phyloP scores from a whole-genome alignment of 2,329 filamentous ascomycete genomes.

The Atkinsonella hypoxylon region DNA sequence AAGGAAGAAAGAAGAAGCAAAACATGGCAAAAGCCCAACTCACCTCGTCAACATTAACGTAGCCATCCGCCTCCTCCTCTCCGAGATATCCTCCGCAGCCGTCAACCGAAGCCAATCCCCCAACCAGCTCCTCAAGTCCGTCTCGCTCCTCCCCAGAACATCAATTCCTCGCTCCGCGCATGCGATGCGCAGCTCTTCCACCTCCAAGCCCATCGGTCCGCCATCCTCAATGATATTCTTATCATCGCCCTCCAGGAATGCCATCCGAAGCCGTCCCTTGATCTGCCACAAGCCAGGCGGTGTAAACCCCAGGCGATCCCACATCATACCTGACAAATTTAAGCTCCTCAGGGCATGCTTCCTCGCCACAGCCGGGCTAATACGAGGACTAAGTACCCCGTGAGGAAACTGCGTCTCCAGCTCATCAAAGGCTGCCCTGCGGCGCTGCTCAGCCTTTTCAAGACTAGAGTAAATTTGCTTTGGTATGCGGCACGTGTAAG shows the following conservation, averaged over 20 bases:
- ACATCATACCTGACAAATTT: constrained; percentile 32
- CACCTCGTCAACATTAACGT: constrained; percentile 30
- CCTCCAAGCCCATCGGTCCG: constrained; percentile 41
- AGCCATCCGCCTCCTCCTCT: constrained; percentile 26
- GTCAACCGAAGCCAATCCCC: constrained; percentile 37
- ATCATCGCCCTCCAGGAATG: constrained; percentile 62
- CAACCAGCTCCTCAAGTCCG: constrained; percentile 36
- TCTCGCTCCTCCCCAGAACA: constrained; percentile 43
- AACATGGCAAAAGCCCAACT: constrained; percentile 7
- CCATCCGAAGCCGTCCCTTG: constrained; percentile 40
- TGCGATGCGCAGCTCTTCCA: constrained; percentile 56
- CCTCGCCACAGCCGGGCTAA: constrained; percentile 19
- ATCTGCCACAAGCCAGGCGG: constrained; percentile 40
- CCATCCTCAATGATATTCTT: constrained; percentile 51
- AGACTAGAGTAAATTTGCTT: constrained; percentile 51
- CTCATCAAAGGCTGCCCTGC: constrained; percentile 35
- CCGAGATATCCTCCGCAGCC: constrained; percentile 22
- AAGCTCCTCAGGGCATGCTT: constrained; percentile 30
- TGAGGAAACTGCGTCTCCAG: constrained; percentile 21
- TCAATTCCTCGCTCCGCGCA: constrained; percentile 58
- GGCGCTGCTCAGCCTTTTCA: constrained; percentile 40
- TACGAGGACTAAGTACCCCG: constrained; percentile 22
- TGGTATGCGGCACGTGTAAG: constrained; percentile 73
- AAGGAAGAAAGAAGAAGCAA: neutral
- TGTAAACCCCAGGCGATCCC: constrained; percentile 37